Base-by-base conservation (phyloP, 2,329 filamentous ascomycete genomes). In the Talaromyces sp. region DNA sequence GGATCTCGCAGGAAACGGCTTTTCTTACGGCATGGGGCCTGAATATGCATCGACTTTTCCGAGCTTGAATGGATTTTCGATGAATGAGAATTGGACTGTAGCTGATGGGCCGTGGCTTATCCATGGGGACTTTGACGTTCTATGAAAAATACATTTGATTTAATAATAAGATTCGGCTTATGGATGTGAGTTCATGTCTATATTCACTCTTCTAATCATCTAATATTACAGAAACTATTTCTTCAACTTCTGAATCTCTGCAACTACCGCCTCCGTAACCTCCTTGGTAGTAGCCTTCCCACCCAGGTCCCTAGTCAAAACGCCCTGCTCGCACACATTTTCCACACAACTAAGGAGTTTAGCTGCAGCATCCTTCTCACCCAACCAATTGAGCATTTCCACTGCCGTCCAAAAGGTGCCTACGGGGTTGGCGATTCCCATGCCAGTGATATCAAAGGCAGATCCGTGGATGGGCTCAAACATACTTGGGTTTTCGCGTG, bases 351-450 rank as follows among this genome's bases (percentile, higher is more conserved):
- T 80, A 77, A 90, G 83, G 25, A 90, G 76, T 51, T 78, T 76
- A 65, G 85, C 82, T 0, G 87, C 85, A 0, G 86, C 87, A 3
- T 82, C 78, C 38, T 83, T 80, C 65, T 87, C 78, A 0, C 87
- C 87, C n/a, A 90, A 74, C 83, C 88, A 89, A 47, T 82, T 77
- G 13, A 89, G 80, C 85, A 91, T 87, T 79, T 90, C 89, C 5
- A 88, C 86, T 0, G 86, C 88, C 0, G 87, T 88, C 89, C 88
- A 91, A 73, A 90, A 89, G 6, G 87, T 88, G 6, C 84, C 88
- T 0, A 90, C 81, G 0, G 87, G 87, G 70, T 89, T 89, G 0
- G 86, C 86, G 31, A 87, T 79, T 0, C 86, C 86, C 70, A 86
- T 84, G 2, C 88, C 87, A 0, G 85, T 85, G 63, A 90, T 89